Conservation (phyloP, 176 grass and related monocot genomes). For the Juncus inflexus region DNA sequence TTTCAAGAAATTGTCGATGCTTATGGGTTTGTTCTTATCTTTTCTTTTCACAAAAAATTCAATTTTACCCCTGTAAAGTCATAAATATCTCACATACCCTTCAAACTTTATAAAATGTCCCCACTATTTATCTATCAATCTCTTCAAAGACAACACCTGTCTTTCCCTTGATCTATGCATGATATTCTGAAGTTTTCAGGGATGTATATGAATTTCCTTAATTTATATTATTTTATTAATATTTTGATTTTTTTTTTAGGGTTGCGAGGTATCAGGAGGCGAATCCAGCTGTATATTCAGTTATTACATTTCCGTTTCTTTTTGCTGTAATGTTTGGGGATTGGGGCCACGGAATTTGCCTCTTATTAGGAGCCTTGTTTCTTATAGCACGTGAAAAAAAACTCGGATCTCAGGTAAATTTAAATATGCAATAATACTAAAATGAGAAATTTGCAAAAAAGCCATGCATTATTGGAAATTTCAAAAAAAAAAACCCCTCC, state of each 20-base stretch:
- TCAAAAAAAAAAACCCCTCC: neutral
- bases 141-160: slow-evolving; percentile 1
- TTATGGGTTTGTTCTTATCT: slow-evolving; percentile 67
- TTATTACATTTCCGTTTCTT: slow-evolving; percentile 98
- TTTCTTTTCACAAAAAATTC: neutral
- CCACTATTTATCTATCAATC: neutral
- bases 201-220: neutral
- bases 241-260: slow-evolving; percentile 42
- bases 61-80: neutral
- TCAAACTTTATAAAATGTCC: slow-evolving; percentile 1
- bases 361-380: slow-evolving; percentile 83
- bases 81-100: too few species aligned
- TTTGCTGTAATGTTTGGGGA: slow-evolving; percentile 99
- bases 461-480: neutral
- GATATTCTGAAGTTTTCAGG: too few species aligned
- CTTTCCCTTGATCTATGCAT: neutral
- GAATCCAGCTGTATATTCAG: slow-evolving; percentile 97
- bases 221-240: neutral
- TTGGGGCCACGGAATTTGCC: slow-evolving; percentile 99
- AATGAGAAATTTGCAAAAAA: neutral
- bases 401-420: slow-evolving; percentile 79
- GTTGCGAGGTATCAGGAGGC: slow-evolving; percentile 93
- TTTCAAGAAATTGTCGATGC: slow-evolving; percentile 99
- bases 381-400: slow-evolving; percentile 95
- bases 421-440: too few species aligned